Base-by-base conservation (phyloP, 257 asterid genomes). In the Gentiana macrophylla region DNA sequence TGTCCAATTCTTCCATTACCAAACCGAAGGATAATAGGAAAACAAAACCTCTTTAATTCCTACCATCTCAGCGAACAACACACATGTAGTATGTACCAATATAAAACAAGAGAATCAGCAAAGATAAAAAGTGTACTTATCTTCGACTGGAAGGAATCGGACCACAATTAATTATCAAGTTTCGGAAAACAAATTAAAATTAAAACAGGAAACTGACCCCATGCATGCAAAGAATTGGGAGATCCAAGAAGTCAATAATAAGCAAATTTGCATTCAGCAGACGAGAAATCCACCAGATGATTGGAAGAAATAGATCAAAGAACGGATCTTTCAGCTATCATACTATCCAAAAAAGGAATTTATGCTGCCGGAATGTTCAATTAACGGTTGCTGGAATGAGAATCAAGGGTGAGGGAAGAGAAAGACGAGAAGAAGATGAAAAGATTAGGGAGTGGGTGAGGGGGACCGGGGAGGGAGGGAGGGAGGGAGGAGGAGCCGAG, bases 191-290 rank as follows among this genome's bases (percentile, higher is more conserved):
- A 41, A 7, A 41, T 41, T 5, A 41, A 41, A 41, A 24, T 24
- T 3, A 15, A 8, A 12, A 8, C 8, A 32, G 49, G 12, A 6
- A 35, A 79, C 94, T 83, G 78, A 86, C 97, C 97, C 94, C 97
- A 89, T 89, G 83, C 87, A 86, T 69, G 86, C 82, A 73, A 77
- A 44, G 68, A 80, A 57, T 61, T 62, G 72, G 55, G 85, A 79
- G 75, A 83, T 74, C 77, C 80, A 79, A 68, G 81, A 64, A 45
- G 77, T 64, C 46, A 71, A 35, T 57, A 79, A 65, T 76, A 76
- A 53, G 66, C 74, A 69, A 48, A 53, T 69, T 60, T 56, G 47
- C 52, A 71, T 69, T 57, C 56, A 70, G 55, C 53, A 53, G 47
- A 44, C 33, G 49, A 44, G 33, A 32, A 24, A 32, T 5, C 44